These are phyloP conservation scores for Colletotrichum sp. DNA, from an alignment of 2,329 filamentous ascomycete species.

Conservation along the genomic window DNA sequence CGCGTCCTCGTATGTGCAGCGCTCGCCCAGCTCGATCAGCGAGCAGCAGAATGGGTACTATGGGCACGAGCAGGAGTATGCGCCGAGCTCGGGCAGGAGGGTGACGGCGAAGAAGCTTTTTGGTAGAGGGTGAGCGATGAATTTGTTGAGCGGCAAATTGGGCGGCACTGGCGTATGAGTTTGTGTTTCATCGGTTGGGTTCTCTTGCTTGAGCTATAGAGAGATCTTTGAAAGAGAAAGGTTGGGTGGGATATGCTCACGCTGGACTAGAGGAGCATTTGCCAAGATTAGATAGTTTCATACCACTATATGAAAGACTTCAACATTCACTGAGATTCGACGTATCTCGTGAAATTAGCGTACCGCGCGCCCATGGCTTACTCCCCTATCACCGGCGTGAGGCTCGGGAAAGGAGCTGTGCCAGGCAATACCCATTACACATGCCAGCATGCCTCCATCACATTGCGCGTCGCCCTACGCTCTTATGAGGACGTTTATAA, in stretches of 20 bases:
- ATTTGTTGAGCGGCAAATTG: background rate
- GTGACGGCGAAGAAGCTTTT: slow-evolving; percentile 22
- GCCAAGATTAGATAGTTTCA: background rate
- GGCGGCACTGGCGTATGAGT: background rate
- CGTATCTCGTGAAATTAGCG: too few relatives aligned
- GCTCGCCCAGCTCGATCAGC: background rate
- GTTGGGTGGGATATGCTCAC: fast-evolving
- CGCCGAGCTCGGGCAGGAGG: slow-evolving; percentile 9
- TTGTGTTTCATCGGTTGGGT: background rate
- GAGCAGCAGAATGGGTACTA: slow-evolving; percentile 18
- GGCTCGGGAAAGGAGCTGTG: too few relatives aligned
- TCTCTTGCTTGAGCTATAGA: background rate
- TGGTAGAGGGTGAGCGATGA: slow-evolving; percentile 1
- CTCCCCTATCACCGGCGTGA: too few relatives aligned
- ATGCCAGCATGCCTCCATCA: too few relatives aligned
- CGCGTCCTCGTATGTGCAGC: background rate
- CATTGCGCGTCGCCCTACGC: too few relatives aligned
- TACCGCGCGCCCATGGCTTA: too few relatives aligned
- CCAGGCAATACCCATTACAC: too few relatives aligned
- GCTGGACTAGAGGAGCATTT: background rate
- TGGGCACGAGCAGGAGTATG: slow-evolving; percentile 1
- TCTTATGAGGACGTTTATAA: too few relatives aligned
- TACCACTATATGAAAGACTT: background rate
- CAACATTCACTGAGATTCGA: too few relatives aligned
- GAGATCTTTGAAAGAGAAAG: background rate